These are phyloP conservation scores for Yarrowia sp. DNA, from an alignment of 805 yeast species.

Conservation along the genomic window DNA sequence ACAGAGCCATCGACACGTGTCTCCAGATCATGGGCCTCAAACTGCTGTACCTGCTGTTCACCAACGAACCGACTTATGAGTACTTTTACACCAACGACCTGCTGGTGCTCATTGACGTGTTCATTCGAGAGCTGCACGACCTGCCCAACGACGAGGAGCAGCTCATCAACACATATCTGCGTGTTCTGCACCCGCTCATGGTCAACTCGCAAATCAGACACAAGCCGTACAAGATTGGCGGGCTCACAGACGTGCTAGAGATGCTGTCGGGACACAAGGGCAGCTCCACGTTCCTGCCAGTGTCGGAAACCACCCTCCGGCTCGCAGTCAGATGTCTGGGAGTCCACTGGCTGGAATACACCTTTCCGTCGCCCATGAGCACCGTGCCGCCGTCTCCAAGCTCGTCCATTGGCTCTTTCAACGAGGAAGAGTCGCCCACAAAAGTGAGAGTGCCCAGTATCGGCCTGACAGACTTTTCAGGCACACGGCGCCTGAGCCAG, in stretches of 20 bases:
- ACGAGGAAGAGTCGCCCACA: not conserved
- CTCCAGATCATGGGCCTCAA: conserved; percentile 76
- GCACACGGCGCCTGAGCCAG: not conserved
- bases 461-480: not conserved
- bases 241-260: conserved; percentile 49
- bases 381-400: not conserved
- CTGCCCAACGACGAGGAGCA: conserved; percentile 57
- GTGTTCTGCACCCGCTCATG: conserved; percentile 71
- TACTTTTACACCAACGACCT: conserved; percentile 79
- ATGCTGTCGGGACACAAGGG: conserved; percentile 39
- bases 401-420: not conserved
- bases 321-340: conserved; percentile 33
- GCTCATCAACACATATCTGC: conserved; percentile 64
- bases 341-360: conserved; percentile 32
- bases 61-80: conserved; percentile 60
- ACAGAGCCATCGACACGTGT: conserved; percentile 65
- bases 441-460: not conserved
- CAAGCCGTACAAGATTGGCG: conserved; percentile 56
- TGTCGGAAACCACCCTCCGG: conserved; percentile 32
- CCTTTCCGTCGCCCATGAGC: conserved; percentile 22
- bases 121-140: conserved; percentile 73
- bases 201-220: conserved; percentile 57
- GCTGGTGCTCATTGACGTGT: conserved; percentile 76
- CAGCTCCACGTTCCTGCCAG: conserved; percentile 22
- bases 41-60: conserved; percentile 68